Evolutionary conservation across 108 stramenopile genomes (phyloP).

Genomic region (Aurantiochytrium sp.): DNA sequence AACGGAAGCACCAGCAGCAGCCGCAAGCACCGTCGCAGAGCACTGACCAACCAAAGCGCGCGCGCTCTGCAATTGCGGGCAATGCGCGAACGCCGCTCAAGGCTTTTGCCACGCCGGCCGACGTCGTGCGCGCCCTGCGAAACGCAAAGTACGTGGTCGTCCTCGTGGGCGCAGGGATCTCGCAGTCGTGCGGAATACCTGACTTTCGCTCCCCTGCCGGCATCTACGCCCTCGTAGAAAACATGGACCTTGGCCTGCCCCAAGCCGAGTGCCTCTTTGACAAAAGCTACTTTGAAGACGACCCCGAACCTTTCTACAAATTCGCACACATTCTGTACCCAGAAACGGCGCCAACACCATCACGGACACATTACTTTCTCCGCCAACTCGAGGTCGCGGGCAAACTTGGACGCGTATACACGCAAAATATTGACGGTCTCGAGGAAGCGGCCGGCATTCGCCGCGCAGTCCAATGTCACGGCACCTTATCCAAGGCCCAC

Average conservation of each 20-base stretch:
- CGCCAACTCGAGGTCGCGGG: slow-evolving; percentile 60
- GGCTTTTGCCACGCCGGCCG: not conserved
- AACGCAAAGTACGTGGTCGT: slow-evolving; percentile 48
- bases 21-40: too few relatives aligned
- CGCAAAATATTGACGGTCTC: slow-evolving; percentile 79
- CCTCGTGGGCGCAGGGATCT: slow-evolving; percentile 69
- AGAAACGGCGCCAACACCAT: slow-evolving; percentile 58
- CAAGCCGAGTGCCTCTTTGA: slow-evolving; percentile 57
- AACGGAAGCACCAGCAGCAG: too few relatives aligned
- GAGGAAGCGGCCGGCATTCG: slow-evolving; percentile 59
- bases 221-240: slow-evolving; percentile 65
- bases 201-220: slow-evolving; percentile 71
- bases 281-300: slow-evolving; percentile 26
- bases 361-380: slow-evolving; percentile 63
- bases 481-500: slow-evolving; percentile 65
- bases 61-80: too few relatives aligned
- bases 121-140: not conserved
- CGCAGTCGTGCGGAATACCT: slow-evolving; percentile 66
- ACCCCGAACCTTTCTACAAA: slow-evolving; percentile 6
- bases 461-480: slow-evolving; percentile 68
- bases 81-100: not conserved
- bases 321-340: slow-evolving; percentile 72
- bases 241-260: slow-evolving; percentile 47
- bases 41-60: too few relatives aligned
- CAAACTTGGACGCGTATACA: slow-evolving; percentile 59